A percentile compares a stretch with the other conserved stretches of the same genome.
These are phyloP conservation scores for Pythium aristosporum DNA, from an alignment of 352 stramenopile species.

Conservation along the genomic window DNA sequence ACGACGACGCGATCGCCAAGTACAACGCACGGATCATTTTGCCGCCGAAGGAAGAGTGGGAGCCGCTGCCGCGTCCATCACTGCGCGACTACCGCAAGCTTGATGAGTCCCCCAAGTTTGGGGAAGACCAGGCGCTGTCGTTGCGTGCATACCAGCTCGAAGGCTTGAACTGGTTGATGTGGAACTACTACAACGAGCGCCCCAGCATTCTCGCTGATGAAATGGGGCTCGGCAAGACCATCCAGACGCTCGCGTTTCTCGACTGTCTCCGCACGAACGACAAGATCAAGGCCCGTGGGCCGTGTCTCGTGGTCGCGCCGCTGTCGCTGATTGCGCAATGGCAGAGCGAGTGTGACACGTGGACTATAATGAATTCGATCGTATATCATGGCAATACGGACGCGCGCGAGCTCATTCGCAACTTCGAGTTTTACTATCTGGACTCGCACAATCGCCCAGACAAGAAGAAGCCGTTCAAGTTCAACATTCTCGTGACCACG, in stretches of 20 bases:
- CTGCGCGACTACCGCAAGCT: slow-evolving; percentile 86
- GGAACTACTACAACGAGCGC: slow-evolving; percentile 90
- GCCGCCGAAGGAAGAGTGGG: slow-evolving; percentile 60
- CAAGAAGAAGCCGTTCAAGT: slow-evolving; percentile 87
- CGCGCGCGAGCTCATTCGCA: slow-evolving; percentile 92
- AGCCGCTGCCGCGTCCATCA: slow-evolving; percentile 58
- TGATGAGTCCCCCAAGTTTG: slow-evolving; percentile 76
- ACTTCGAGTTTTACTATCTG: slow-evolving; percentile 95
- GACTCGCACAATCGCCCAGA: slow-evolving; percentile 64
- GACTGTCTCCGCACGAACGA: slow-evolving; percentile 91
- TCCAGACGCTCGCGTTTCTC: slow-evolving; percentile 93
- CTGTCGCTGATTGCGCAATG: slow-evolving; percentile 99
- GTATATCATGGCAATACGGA: slow-evolving; percentile 97
- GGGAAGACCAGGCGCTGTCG: slow-evolving; percentile 65
- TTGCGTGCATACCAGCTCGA: slow-evolving; percentile 86
- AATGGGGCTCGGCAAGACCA: slow-evolving; percentile 94
- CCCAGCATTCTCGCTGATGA: slow-evolving; percentile 88
- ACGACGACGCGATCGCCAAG: slow-evolving; percentile 77
- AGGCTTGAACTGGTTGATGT: slow-evolving; percentile 88
- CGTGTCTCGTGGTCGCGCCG: slow-evolving; percentile 98
- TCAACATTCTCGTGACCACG: slow-evolving; percentile 90
- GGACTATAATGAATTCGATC: slow-evolving; percentile 99
- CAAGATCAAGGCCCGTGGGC: slow-evolving; percentile 89
- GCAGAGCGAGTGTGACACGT: slow-evolving; percentile 98
- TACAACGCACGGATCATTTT: slow-evolving; percentile 63